phyloP scores from a whole-genome alignment of 2,329 filamentous ascomycete genomes.

The Diaporthe sp. region DNA sequence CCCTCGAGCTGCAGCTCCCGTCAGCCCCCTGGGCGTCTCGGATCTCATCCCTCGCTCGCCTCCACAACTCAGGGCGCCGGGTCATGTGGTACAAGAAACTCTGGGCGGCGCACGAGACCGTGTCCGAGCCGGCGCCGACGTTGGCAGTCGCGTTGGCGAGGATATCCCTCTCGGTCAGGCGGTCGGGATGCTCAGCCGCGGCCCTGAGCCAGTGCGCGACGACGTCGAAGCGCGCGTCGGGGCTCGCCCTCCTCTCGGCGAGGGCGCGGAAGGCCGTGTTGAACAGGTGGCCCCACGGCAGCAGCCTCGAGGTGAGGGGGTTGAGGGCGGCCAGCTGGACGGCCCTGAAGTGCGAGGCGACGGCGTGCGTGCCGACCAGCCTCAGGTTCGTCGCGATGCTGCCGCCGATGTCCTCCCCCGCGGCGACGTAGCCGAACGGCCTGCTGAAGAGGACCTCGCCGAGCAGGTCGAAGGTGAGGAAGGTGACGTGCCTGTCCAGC shows the following conservation, averaged over 20 bases:
- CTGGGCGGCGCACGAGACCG: slow-evolving; percentile 44
- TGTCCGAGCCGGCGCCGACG: slow-evolving; percentile 45
- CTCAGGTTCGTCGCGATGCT: slow-evolving; percentile 46
- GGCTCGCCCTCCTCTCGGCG: slow-evolving; percentile 43
- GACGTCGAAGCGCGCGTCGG: slow-evolving; percentile 45
- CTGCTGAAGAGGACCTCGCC: slow-evolving; percentile 51
- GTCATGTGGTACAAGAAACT: slow-evolving; percentile 47
- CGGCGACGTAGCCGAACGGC: slow-evolving; percentile 49
- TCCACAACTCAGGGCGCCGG: slow-evolving; percentile 42
- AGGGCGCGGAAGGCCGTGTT: slow-evolving; percentile 45
- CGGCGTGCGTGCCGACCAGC: slow-evolving; percentile 42
- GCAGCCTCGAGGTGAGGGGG: slow-evolving; percentile 46
- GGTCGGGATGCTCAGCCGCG: slow-evolving; percentile 40
- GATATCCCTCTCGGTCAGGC: slow-evolving; percentile 44
- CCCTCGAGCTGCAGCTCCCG: slow-evolving; percentile 37
- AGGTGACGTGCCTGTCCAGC: slow-evolving; percentile 45
- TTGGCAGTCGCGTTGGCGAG: slow-evolving; percentile 41
- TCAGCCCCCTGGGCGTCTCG: slow-evolving; percentile 38
- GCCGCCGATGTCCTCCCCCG: slow-evolving; percentile 49
- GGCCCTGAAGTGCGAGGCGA: slow-evolving; percentile 46
- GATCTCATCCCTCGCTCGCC: slow-evolving; percentile 44
- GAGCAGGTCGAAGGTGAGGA: slow-evolving; percentile 50
- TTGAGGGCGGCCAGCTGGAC: slow-evolving; percentile 48
- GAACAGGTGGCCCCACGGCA: slow-evolving; percentile 49
- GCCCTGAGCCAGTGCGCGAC: slow-evolving; percentile 47